Conservation (phyloP, 2,329 filamentous ascomycete species). For the Chaetothyriales sp. region DNA sequence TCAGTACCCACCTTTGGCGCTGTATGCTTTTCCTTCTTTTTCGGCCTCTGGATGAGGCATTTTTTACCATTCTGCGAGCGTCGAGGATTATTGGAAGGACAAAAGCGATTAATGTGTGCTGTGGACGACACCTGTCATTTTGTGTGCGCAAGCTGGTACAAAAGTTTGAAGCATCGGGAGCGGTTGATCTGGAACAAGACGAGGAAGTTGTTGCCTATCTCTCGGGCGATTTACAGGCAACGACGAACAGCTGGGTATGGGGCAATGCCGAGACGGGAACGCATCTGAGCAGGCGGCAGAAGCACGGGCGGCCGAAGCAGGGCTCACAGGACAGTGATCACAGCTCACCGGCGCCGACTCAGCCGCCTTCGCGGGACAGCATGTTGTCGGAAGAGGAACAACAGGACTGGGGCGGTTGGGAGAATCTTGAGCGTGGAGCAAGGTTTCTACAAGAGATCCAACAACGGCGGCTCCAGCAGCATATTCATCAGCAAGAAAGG, state of each 20-base stretch:
- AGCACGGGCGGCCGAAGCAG: constrained; percentile 13
- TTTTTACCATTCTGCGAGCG: constrained; percentile 58
- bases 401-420: constrained; percentile 70
- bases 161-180: constrained; percentile 34
- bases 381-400: constrained; percentile 42
- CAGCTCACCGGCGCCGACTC: constrained; percentile 10
- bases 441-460: constrained; percentile 37
- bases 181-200: constrained; percentile 44
- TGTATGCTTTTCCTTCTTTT: constrained; percentile 70
- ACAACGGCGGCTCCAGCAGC: constrained; percentile 17
- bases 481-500: constrained; percentile 5
- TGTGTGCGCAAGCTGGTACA: constrained; percentile 58
- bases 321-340: constrained; percentile 7
- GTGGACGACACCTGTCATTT: constrained; percentile 68
- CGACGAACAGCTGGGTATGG: constrained; percentile 69
- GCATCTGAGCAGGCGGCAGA: constrained; percentile 14
- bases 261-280: constrained; percentile 40
- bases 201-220: constrained; percentile 82
- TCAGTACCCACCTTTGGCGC: constrained; percentile 77
- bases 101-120: constrained; percentile 60
- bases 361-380: constrained; percentile 11
- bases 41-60: constrained; percentile 57
- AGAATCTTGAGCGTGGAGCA: constrained; percentile 52
- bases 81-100: constrained; percentile 57
- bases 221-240: constrained; percentile 73